Evolutionary conservation across 805 yeast species (phyloP).

Genomic region (Spathaspora boniae): DNA sequence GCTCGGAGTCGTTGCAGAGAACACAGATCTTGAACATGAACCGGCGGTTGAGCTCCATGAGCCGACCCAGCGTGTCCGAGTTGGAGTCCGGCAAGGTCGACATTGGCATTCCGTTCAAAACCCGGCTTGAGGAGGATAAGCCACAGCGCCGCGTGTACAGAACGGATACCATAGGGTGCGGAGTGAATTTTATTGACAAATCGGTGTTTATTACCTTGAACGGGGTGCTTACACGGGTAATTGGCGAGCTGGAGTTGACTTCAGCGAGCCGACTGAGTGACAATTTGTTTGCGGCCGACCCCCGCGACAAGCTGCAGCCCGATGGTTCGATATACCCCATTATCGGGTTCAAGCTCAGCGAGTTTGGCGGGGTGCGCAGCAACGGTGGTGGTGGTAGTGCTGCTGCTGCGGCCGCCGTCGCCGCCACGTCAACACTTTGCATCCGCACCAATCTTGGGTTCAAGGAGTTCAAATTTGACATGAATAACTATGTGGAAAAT

Average conservation of each 20-base stretch:
- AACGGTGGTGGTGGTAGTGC: too few relatives aligned
- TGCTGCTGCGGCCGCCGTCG: too few relatives aligned
- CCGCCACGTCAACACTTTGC: slow-evolving; percentile 16
- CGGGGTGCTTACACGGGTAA: slow-evolving; percentile 48
- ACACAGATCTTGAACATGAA: slow-evolving; percentile 32
- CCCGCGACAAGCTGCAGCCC: slow-evolving; percentile 17
- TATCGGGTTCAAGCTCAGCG: slow-evolving; percentile 29
- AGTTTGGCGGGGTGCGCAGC: slow-evolving; percentile 25
- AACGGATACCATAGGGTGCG: slow-evolving; percentile 75
- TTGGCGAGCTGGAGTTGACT: slow-evolving; percentile 22
- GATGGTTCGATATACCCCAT: slow-evolving; percentile 33
- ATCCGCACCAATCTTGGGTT: slow-evolving; percentile 55
- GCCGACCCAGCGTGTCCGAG: slow-evolving; percentile 24
- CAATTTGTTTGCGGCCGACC: slow-evolving; percentile 17
- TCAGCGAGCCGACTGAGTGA: slow-evolving; percentile 18
- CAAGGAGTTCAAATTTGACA: slow-evolving; percentile 58
- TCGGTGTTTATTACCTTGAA: slow-evolving; percentile 77
- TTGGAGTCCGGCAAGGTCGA: slow-evolving; percentile 31
- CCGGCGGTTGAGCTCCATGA: slow-evolving; percentile 31
- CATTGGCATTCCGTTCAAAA: slow-evolving; percentile 33
- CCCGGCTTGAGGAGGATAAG: slow-evolving; percentile 16
- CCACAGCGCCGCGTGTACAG: slow-evolving; percentile 12
- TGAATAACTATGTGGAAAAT: slow-evolving; percentile 47
- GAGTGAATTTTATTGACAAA: slow-evolving; percentile 64
- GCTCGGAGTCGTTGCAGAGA: slow-evolving; percentile 26